Evolutionary conservation across 345 rosid species (phyloP).

Genomic region (Eucalyptus camaldulensis): DNA sequence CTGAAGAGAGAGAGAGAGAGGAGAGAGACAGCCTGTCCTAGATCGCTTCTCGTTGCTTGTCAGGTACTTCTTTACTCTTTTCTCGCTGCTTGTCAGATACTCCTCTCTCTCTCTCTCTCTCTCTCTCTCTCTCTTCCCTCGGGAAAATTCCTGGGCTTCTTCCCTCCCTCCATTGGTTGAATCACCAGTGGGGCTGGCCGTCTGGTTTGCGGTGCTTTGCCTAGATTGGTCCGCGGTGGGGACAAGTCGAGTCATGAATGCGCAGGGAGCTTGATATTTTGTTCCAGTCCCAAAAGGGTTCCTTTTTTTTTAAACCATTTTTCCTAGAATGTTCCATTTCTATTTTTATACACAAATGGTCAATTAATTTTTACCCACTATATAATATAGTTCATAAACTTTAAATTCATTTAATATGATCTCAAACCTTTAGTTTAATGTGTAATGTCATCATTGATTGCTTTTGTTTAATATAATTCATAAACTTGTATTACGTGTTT

Average conservation of each 20-base stretch:
- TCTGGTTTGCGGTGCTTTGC: neutral
- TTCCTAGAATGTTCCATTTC: neutral
- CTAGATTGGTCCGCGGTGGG: neutral
- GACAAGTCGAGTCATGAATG: neutral
- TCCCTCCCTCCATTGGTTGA: neutral
- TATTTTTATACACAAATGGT: neutral
- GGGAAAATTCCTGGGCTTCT: neutral
- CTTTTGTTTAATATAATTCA: rapidly evolving
- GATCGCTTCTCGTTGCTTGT: too few relatives aligned
- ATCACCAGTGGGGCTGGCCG: neutral
- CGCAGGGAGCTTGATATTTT: too few relatives aligned
- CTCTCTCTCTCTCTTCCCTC: too few relatives aligned
- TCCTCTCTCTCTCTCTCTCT: too few relatives aligned
- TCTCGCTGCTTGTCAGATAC: too few relatives aligned
- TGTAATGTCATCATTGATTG: too few relatives aligned
- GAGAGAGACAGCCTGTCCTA: neutral
- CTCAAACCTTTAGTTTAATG: too few relatives aligned
- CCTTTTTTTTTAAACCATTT: neutral
- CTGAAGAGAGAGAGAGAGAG: neutral
- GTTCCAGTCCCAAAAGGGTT: neutral
- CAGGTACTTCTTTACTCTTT: too few relatives aligned
- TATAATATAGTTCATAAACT: too few relatives aligned
- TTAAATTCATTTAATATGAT: too few relatives aligned
- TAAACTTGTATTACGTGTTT: too few relatives aligned
- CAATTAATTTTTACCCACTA: too few relatives aligned